A percentile compares a stretch with the other conserved stretches of the same genome.
Conservation (phyloP, 768 basidiomycete species). For the Suillus decipiens region DNA sequence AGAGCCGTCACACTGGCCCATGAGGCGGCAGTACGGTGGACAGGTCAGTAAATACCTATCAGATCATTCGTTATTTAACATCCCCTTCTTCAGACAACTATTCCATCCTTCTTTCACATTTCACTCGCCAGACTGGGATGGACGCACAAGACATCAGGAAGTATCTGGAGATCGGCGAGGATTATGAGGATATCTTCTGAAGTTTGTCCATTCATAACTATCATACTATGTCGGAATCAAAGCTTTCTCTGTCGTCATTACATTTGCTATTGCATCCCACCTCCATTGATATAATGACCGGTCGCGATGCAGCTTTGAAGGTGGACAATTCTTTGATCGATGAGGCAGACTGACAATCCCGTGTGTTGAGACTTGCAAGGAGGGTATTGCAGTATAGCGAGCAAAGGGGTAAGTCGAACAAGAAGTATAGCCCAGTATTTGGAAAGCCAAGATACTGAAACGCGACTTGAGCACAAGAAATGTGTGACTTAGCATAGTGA, state of each 20-base stretch:
- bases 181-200: constrained; percentile 74
- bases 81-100: constrained; percentile 59
- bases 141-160: constrained; percentile 64
- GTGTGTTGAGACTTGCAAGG: constrained; percentile 33
- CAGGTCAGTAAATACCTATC: constrained; percentile 54
- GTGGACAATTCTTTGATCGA: neutral
- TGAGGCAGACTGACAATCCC: constrained; percentile 4
- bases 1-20: constrained; percentile 74
- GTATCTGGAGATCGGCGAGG: constrained; percentile 66
- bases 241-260: neutral
- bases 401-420: constrained; percentile 33
- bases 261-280: neutral
- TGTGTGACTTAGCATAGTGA: neutral
- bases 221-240: neutral
- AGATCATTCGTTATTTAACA: neutral
- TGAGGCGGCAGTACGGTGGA: constrained; percentile 86
- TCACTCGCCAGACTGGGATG: constrained; percentile 61
- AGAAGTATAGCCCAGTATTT: constrained; percentile 23
- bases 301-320: constrained; percentile 1
- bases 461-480: constrained; percentile 1
- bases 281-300: neutral
- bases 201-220: neutral
- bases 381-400: constrained; percentile 36
- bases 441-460: constrained; percentile 16
- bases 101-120: constrained; percentile 60